Evolutionary conservation across 352 stramenopile genomes (phyloP).

Genomic region (Globisporangium apiculatum): DNA sequence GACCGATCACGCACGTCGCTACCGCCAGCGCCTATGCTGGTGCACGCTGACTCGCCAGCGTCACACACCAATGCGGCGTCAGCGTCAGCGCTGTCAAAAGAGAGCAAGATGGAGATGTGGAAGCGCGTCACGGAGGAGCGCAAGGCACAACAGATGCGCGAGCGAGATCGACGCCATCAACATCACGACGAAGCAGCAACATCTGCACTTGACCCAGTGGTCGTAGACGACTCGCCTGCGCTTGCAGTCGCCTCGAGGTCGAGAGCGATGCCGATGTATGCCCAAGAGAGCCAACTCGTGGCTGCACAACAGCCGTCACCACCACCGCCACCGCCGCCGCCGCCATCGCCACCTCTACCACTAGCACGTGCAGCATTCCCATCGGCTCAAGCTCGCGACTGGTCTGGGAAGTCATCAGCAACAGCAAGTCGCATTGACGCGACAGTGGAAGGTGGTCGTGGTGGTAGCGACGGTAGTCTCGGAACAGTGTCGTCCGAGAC

Average conservation of each 20-base stretch:
- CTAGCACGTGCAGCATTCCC: no score
- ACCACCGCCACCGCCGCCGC: constrained; percentile 2
- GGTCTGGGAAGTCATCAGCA: no score
- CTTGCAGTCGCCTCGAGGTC: background rate
- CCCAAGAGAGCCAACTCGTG: no score
- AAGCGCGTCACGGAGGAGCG: constrained; percentile 51
- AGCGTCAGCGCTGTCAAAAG: constrained; percentile 24
- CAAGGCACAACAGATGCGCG: constrained; percentile 21
- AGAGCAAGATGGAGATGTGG: constrained; percentile 59
- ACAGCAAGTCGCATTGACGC: no score
- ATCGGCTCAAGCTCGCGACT: no score
- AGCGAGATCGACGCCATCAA: constrained; percentile 13
- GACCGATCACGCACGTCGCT: no score
- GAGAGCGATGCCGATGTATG: background rate
- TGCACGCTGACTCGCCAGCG: background rate
- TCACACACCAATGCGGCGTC: no score
- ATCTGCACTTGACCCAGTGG: background rate
- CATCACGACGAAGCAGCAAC: background rate
- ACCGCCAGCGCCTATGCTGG: no score
- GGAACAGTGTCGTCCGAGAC: no score
- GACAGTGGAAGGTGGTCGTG: no score
- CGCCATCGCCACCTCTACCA: background rate
- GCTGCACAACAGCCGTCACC: background rate
- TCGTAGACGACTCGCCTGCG: background rate
- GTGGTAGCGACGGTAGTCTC: no score